Percentiles rank a stretch among this genome's conserved stretches.
phyloP scores from a whole-genome alignment of 106 monocot species.

The Acorus calamus region DNA sequence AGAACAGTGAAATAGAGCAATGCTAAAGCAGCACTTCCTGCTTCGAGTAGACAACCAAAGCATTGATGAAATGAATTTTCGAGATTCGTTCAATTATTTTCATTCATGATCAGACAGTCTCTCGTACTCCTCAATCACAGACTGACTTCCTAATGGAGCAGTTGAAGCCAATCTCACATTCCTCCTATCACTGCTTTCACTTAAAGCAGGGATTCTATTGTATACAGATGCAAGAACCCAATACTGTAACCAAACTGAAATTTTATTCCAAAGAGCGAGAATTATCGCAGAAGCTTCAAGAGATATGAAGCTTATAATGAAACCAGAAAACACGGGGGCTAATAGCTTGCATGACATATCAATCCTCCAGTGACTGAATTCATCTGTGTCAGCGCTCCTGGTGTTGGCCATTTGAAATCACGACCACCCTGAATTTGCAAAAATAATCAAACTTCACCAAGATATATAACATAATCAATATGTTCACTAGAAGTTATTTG shows the following conservation, averaged over 20 bases:
- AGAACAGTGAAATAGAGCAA: constrained; percentile 88
- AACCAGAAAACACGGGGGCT: constrained; percentile 84
- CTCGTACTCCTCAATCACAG: constrained; percentile 4
- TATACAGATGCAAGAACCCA: constrained; percentile 81
- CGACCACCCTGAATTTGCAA: constrained; percentile 62
- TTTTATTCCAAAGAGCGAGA: constrained; percentile 62
- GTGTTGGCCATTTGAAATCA: constrained; percentile 59
- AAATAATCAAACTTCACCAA: background rate
- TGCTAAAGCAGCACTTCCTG: constrained; percentile 79
- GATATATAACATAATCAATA: too few species aligned
- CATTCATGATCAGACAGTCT: constrained; percentile 6
- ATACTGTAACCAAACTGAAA: constrained; percentile 75
- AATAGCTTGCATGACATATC: constrained; percentile 80
- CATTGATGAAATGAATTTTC: constrained; percentile 35
- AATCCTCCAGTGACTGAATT: constrained; percentile 78
- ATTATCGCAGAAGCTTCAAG: constrained; percentile 55
- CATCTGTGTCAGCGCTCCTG: constrained; percentile 53
- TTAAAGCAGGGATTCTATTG: constrained; percentile 60
- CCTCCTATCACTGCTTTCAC: constrained; percentile 31
- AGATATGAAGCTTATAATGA: constrained; percentile 86
- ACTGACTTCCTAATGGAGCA: constrained; percentile 7
- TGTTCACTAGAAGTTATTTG: too few species aligned
- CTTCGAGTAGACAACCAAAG: constrained; percentile 67
- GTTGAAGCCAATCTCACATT: constrained; percentile 4
- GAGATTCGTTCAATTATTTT: constrained; percentile 26